phyloP scores from a whole-genome alignment of 176 grass and related monocot species.

The Aegilops tauschii region DNA sequence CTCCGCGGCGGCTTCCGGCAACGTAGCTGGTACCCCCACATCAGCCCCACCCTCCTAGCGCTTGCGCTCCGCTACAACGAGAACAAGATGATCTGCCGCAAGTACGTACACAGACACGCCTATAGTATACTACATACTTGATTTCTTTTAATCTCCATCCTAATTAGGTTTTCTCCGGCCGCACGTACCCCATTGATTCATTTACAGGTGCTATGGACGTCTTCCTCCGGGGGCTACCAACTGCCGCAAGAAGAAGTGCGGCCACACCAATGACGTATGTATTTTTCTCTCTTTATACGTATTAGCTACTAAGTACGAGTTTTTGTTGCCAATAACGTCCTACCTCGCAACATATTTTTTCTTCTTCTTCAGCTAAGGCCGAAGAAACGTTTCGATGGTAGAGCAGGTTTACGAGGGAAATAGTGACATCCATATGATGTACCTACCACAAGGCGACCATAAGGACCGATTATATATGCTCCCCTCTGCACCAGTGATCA shows the following conservation, averaged over 20 bases:
- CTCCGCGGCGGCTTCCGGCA: too few relatives aligned
- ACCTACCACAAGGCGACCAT: background rate
- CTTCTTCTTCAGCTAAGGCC: background rate
- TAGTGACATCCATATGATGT: background rate
- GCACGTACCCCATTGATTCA: too few relatives aligned
- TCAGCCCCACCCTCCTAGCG: too few relatives aligned
- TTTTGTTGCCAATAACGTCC: background rate
- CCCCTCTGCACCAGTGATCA: background rate
- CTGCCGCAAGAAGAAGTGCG: background rate
- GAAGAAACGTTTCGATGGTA: background rate
- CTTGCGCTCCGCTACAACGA: too few relatives aligned
- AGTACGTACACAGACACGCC: too few relatives aligned
- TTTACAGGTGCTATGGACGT: background rate
- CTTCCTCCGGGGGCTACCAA: background rate
- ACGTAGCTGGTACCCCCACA: too few relatives aligned
- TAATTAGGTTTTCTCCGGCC: too few relatives aligned
- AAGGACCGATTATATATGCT: background rate
- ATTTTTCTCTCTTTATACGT: background rate
- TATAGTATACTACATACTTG: background rate
- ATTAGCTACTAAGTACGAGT: background rate
- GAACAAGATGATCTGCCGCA: too few relatives aligned
- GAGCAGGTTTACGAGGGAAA: background rate
- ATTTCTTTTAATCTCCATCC: background rate
- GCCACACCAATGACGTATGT: background rate
- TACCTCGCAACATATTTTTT: background rate